Percentiles rank a stretch among this genome's conserved stretches.
These are phyloP conservation scores for Golubevia sp. DNA, from an alignment of 1,284 basidiomycete species.

Conservation along the genomic window DNA sequence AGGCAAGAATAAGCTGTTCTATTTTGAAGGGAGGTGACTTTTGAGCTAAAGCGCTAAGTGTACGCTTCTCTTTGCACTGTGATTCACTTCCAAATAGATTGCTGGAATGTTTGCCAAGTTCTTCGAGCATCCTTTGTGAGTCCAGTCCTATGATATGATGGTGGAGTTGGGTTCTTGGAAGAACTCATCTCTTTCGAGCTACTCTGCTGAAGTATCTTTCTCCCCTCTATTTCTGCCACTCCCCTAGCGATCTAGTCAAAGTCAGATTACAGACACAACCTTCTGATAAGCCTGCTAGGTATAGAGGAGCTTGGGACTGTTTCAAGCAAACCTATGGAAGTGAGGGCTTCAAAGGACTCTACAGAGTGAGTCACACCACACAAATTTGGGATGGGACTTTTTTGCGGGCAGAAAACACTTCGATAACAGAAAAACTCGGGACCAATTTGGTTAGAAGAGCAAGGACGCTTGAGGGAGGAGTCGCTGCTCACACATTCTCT, in stretches of 20 bases:
- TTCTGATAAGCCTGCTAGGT: constrained; percentile 28
- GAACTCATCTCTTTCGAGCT: too few relatives aligned
- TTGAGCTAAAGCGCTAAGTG: neutral
- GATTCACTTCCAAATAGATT: neutral
- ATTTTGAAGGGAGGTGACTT: neutral
- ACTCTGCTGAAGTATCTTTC: too few relatives aligned
- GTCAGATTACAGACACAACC: constrained; percentile 57
- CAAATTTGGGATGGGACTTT: neutral
- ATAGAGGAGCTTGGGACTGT: constrained; percentile 46
- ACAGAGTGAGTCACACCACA: constrained; percentile 21
- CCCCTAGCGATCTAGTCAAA: constrained; percentile 45
- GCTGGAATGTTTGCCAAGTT: constrained; percentile 57
- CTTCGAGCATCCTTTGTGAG: constrained; percentile 55
- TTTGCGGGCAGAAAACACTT: neutral
- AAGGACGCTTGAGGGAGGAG: too few relatives aligned
- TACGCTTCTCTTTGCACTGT: neutral
- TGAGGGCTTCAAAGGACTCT: constrained; percentile 52
- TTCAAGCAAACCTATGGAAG: constrained; percentile 41
- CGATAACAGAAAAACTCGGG: too few relatives aligned
- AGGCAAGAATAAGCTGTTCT: too few relatives aligned
- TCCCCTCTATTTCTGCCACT: too few relatives aligned
- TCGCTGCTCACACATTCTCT: neutral
- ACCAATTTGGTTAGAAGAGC: too few relatives aligned
- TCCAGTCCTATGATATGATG: neutral
- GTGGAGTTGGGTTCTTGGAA: too few relatives aligned